A percentile compares a stretch with the other conserved stretches of the same genome.
Evolutionary conservation across 2,329 filamentous ascomycete genomes (phyloP).

Genomic region (Penicillium crustosum): DNA sequence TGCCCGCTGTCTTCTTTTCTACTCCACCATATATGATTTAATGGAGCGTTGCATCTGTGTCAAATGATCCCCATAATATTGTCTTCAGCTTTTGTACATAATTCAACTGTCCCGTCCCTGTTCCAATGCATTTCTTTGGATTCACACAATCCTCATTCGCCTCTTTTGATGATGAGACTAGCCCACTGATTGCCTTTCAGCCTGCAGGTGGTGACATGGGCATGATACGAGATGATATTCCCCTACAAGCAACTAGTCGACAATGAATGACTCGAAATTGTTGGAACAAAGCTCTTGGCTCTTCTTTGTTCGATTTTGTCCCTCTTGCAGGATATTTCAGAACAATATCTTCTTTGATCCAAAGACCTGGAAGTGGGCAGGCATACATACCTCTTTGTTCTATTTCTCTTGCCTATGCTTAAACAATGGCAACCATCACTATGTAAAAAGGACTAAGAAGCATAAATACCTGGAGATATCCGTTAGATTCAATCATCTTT

Average conservation of each 20-base stretch:
- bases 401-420: not conserved
- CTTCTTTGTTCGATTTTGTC: not conserved
- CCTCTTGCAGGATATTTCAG: not conserved
- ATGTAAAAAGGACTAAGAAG: not conserved
- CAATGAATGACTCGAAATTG: not conserved
- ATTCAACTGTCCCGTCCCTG: not conserved
- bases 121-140: not conserved
- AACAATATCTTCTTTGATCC: not conserved
- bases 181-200: not conserved
- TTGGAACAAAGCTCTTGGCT: not conserved
- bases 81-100: conserved; percentile 1
- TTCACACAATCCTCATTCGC: not conserved
- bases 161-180: not conserved
- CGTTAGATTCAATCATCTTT: not conserved
- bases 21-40: conserved; percentile 5
- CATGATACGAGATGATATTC: not conserved
- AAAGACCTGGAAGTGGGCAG: not conserved
- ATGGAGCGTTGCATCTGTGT: conserved; percentile 2
- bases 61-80: not conserved
- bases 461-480: not conserved
- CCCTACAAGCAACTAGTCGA: not conserved
- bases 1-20: not conserved
- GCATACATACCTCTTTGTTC: not conserved
- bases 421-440: not conserved
- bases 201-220: not conserved